Percentiles rank a stretch among this genome's conserved stretches.
Conservation (phyloP, 495 filamentous ascomycete genomes). For the Diplogelasinospora grovesii region DNA sequence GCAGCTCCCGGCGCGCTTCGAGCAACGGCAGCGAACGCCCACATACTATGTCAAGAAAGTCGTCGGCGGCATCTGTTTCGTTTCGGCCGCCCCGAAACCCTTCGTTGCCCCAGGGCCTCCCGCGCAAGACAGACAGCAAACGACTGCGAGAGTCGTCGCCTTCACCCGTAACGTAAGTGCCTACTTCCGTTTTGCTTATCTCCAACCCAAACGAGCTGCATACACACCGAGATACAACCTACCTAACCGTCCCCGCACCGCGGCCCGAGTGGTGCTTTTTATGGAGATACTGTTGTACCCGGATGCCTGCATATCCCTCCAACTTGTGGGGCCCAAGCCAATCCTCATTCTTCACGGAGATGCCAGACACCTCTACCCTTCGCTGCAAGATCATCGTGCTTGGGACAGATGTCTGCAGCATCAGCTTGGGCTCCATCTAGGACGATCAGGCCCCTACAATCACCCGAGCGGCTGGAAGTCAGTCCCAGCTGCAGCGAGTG, state of each 20-base stretch:
- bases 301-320: constrained; percentile 1
- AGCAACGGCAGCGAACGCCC: constrained; percentile 15
- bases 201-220: constrained; percentile 8
- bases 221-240: constrained; percentile 1
- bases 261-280: constrained; percentile 19
- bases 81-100: constrained; percentile 36
- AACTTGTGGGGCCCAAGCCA: constrained; percentile 3
- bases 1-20: constrained; percentile 21
- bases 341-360: too few relatives aligned
- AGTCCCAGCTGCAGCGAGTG: too few relatives aligned
- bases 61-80: constrained; percentile 35
- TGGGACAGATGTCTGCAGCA: neutral
- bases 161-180: constrained; percentile 39
- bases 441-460: too few relatives aligned
- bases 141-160: constrained; percentile 41
- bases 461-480: too few relatives aligned
- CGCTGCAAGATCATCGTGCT: neutral
- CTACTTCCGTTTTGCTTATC: constrained; percentile 5
- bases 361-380: neutral
- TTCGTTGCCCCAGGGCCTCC: constrained; percentile 37
- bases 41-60: constrained; percentile 29
- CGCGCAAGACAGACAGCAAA: constrained; percentile 35
- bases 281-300: constrained; percentile 8
- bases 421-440: neutral
- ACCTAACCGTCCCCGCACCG: constrained; percentile 1